Percentiles rank a stretch among this genome's conserved stretches.
Conservation (phyloP, 805 yeast species). For the Priceomyces fermenticarens region DNA sequence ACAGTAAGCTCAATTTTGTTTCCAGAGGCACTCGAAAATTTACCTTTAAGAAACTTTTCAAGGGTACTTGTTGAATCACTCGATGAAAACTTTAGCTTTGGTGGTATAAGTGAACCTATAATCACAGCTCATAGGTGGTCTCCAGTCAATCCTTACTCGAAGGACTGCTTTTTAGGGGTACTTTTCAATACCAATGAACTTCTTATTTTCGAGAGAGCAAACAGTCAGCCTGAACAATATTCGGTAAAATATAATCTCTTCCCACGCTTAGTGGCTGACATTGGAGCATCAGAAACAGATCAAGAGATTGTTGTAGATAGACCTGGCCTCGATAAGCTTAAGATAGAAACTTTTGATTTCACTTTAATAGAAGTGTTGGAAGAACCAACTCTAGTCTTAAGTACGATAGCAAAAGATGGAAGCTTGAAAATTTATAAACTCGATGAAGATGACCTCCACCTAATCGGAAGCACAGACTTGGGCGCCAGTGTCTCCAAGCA, state of each 20-base stretch:
- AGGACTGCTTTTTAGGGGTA: constrained; percentile 30
- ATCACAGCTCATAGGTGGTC: constrained; percentile 38
- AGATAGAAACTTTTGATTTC: constrained; percentile 27
- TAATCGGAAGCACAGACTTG: not conserved
- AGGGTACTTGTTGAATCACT: constrained; percentile 20
- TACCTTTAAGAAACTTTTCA: constrained; percentile 29
- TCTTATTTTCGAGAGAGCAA: constrained; percentile 25
- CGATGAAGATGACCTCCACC: not conserved
- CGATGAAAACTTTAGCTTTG: constrained; percentile 27
- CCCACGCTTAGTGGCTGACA: constrained; percentile 20
- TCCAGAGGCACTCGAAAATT: constrained; percentile 21
- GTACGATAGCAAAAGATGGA: constrained; percentile 4
- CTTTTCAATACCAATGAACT: constrained; percentile 38
- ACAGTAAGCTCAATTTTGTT: constrained; percentile 22
- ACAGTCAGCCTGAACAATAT: constrained; percentile 21
- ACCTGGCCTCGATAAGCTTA: constrained; percentile 19
- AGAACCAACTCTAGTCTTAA: constrained; percentile 3
- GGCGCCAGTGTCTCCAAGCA: constrained; percentile 6
- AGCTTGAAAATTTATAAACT: constrained; percentile 2
- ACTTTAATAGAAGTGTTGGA: constrained; percentile 5
- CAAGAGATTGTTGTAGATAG: constrained; percentile 19
- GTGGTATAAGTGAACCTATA: constrained; percentile 29
- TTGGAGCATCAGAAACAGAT: constrained; percentile 12
- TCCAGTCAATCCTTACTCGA: constrained; percentile 16
- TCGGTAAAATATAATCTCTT: constrained; percentile 24